Evolutionary conservation across 257 asterid genomes (phyloP).

Genomic region (Nicotiana benthamiana): DNA sequence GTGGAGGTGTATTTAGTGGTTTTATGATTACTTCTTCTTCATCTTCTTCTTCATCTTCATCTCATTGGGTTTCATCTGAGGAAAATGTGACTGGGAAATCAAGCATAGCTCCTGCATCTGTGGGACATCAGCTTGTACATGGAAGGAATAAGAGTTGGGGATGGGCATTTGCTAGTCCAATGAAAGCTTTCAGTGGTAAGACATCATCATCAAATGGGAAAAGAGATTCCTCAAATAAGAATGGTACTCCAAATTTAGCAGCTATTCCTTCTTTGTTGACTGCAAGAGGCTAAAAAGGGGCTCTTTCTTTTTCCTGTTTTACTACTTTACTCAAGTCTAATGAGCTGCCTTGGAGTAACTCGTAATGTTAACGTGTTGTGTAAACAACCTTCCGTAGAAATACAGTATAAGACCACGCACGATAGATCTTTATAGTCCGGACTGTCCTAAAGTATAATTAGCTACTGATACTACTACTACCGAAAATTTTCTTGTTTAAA

Average conservation of each 20-base stretch:
- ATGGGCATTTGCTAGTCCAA: conserved; percentile 98
- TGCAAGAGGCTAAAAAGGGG: conserved; percentile 46
- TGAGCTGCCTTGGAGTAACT: too few relatives aligned
- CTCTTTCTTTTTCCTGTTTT: conserved; percentile 1
- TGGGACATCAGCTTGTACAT: conserved; percentile 40
- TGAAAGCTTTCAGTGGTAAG: conserved; percentile 65
- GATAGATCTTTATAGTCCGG: too few relatives aligned
- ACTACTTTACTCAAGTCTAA: not conserved
- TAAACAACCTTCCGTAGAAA: too few relatives aligned
- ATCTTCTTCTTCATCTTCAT: conserved; percentile 68
- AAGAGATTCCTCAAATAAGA: conserved; percentile 47
- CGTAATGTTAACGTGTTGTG: too few relatives aligned
- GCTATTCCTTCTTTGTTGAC: conserved; percentile 85
- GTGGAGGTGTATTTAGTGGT: conserved; percentile 92
- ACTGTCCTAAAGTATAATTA: not conserved
- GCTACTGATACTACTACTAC: conserved; percentile 25
- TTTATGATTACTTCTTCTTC: conserved; percentile 78
- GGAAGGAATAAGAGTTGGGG: conserved; percentile 95
- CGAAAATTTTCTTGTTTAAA: conserved; percentile 21
- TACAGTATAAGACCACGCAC: too few relatives aligned
- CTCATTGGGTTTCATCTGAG: conserved; percentile 58
- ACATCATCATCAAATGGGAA: conserved; percentile 38
- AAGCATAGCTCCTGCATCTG: conserved; percentile 20
- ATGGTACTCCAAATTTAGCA: conserved; percentile 59
- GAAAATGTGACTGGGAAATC: conserved; percentile 37